Conservation (phyloP, 257 asterid genomes). For the Plantago major region DNA sequence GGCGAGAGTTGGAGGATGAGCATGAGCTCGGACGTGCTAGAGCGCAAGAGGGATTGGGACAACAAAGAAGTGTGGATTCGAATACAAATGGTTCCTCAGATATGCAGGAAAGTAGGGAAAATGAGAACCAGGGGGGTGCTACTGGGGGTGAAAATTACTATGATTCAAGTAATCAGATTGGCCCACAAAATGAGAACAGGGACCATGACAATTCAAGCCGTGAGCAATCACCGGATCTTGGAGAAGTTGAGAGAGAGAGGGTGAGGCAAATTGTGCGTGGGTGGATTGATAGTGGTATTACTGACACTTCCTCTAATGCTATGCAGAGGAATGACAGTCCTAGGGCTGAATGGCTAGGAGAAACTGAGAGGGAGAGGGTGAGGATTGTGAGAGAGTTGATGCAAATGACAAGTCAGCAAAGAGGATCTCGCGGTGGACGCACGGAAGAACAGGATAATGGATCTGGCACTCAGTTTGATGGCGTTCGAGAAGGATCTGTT, state of each 20-base stretch:
- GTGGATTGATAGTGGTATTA: conserved; percentile 85
- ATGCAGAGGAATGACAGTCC: conserved; percentile 47
- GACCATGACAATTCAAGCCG: conserved; percentile 59
- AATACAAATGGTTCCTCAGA: conserved; percentile 40
- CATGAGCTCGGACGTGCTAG: conserved; percentile 60
- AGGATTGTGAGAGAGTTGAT: conserved; percentile 88
- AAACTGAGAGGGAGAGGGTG: conserved; percentile 88
- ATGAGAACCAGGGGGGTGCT: conserved; percentile 56
- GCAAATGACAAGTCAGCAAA: conserved; percentile 91
- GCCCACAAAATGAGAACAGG: conserved; percentile 38
- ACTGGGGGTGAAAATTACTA: conserved; percentile 62
- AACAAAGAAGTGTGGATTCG: conserved; percentile 55
- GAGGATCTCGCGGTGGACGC: conserved; percentile 58
- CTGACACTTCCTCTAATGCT: conserved; percentile 50
- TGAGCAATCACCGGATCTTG: conserved; percentile 82
- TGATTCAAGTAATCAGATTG: conserved; percentile 43
- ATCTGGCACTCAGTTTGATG: conserved; percentile 46
- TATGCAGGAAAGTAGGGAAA: conserved; percentile 51
- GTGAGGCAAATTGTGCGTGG: conserved; percentile 89
- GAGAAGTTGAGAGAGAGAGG: conserved; percentile 90
- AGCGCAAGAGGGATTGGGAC: conserved; percentile 72
- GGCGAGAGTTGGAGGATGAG: conserved; percentile 94
- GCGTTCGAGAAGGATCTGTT: conserved; percentile 39
- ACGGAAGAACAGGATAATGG: conserved; percentile 52
- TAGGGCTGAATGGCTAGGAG: conserved; percentile 86